Base-by-base conservation (phyloP, 192 early-diverging fungal genomes). In the Paraglomus brasilianum region DNA sequence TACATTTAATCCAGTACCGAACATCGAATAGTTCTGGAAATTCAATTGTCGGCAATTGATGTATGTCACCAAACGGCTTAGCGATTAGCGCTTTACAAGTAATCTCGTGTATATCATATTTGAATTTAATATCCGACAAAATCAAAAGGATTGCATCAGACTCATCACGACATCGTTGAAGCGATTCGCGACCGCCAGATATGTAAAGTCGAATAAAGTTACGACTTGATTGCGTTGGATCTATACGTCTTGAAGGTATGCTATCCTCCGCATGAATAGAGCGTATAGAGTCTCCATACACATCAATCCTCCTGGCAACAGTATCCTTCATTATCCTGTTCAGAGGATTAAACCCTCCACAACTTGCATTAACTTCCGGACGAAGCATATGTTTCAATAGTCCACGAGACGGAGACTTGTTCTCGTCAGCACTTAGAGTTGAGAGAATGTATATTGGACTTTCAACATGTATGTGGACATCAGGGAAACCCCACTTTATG, bases 1-100 rank as follows among this genome's bases (percentile, higher is more conserved):
- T 73, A 13, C 71, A 66, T 24, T 66, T 71, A 24, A 74, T 77
- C 78, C 78, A 80, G 22, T 38, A 51, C 45, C 66, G 19, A 10
- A 75, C 75, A 24, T 75, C 76, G 5, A 70, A 66, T 13, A 75
- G 75, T 24, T 80, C 78, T 38, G 76, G 62, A 73, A 77, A 75
- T 8, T 71, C 75, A 3, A 80, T 71, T 0, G 75, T 80, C 45
- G 74, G 63, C 61, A 80, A 72, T n/a, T 75, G 72, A 24, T 74
- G 67, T 52, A 72, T 17, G 14, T 76, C 72, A 5, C 78, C 78
- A 72, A 80, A 75, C 2, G 78, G 78, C 38, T 80, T 80, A 0
- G 73, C 73, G 19, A 80, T 77, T n/a, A 80, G 21, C 9, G 62
- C 73, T 21, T 66, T 69, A 38, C 66, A 73, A 13, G 49, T 57